Base-by-base conservation (phyloP, 768 basidiomycete genomes). In the Amylocystis lapponica region DNA sequence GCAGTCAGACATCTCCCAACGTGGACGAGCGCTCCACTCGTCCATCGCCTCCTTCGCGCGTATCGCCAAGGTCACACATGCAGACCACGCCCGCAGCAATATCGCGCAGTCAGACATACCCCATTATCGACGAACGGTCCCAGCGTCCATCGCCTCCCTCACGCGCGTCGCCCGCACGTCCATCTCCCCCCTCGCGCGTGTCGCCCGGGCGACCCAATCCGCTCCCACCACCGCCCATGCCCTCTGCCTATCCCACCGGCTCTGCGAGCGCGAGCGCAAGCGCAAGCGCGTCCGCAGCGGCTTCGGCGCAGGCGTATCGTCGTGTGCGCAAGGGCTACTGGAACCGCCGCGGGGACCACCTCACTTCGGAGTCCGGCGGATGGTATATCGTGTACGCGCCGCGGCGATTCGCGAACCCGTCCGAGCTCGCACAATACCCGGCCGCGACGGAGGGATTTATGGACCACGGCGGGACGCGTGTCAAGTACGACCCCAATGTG, bases 291-390 rank as follows among this genome's bases (percentile, higher is more conserved):
- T 35, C 58, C 27, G 6, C 49, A 14, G 47, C 46, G 4, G 48
- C 57, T 6, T 55, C 57, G 17, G 63, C 59, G 0, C 39, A 31
- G 0, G 63, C 65, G 34, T 62, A 25, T 17, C 46, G 49, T 2
- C 54, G 47, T 47, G 64, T 68, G 45, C 79, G 83, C 16, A 62
- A 62, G 26, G 86, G 85, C 1, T 78, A 66, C 51, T 88, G 86
- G 86, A 88, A 88, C 50, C 56, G 72, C n/a, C 76, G 84, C 2
- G 86, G 86, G 0, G 86, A 88, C 56, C 76, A 85, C 51, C 69
- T 83, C 38, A 20, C 48, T 20, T 27, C 43, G 17, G 39, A 45
- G 13, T 6, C n/a, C 13, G 45, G 42, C 17, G 25, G 43, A 16
- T 70, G 71, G 36, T 80, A 65, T 51, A 67, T 86, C 49, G 83